phyloP scores from a whole-genome alignment of 2,329 filamentous ascomycete genomes.

The Colletotrichum kahawae region DNA sequence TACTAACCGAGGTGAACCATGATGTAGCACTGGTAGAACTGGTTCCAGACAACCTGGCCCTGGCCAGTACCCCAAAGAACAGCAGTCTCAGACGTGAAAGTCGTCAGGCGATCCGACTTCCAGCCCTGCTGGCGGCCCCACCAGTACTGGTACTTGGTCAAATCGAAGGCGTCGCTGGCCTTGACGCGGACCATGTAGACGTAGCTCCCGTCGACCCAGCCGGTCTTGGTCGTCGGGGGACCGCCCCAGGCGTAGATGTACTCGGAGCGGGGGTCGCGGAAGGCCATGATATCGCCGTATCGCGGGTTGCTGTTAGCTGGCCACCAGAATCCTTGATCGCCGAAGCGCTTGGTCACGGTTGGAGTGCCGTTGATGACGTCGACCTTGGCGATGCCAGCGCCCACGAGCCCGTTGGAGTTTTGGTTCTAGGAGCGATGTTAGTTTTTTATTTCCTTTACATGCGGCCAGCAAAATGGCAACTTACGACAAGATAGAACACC shows the following conservation, averaged over 20 bases:
- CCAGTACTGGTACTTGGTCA: conserved; percentile 44
- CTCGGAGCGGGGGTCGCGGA: conserved; percentile 40
- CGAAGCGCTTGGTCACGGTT: conserved; percentile 37
- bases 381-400: conserved; percentile 40
- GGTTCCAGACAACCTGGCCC: conserved; percentile 41
- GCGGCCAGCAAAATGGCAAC: background rate
- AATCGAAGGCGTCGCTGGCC: conserved; percentile 38
- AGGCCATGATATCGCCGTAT: conserved; percentile 42
- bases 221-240: conserved; percentile 34
- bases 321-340: conserved; percentile 42
- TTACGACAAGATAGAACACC: conserved; percentile 41
- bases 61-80: conserved; percentile 42
- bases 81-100: conserved; percentile 39
- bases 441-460: no score
- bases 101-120: conserved; percentile 34
- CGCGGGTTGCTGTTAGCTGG: conserved; percentile 31
- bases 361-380: conserved; percentile 36
- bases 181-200: conserved; percentile 41
- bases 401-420: conserved; percentile 37
- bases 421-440: background rate
- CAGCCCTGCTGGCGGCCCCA: conserved; percentile 42
- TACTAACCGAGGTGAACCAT: conserved; percentile 34
- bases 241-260: conserved; percentile 44
- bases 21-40: conserved; percentile 37
- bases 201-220: conserved; percentile 30